Base-by-base conservation (phyloP, 164 flowering plant genomes). In the Piper betle region DNA sequence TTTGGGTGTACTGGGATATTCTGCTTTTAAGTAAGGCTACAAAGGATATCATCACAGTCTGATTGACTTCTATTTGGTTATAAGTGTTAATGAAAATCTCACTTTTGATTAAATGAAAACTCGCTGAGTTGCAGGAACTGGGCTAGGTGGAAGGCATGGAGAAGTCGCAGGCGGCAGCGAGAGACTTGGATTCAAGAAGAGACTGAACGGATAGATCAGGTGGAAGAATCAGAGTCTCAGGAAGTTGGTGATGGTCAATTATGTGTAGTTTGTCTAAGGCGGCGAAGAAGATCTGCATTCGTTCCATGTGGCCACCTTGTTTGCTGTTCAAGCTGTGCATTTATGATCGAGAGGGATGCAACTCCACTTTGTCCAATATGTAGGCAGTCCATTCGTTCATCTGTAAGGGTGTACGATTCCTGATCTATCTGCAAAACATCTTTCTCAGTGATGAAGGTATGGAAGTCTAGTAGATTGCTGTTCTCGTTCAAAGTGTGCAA, bases 221-320 rank as follows among this genome's bases (percentile, higher is more conserved):
- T 33, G 11, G 94, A 82, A 12, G 83, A 74, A 8, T 19, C 64
- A 15, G 83, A 74, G 12, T 20, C 64, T 0, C 81, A 68, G 55
- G 86, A 82, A 16, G 68, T 82, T 52, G 84, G 87, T 2, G 92
- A 90, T 64, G 89, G 92, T 12, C 73, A 83, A 69, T 65, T 93
- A 62, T 88, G 97, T 61, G 92, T 86, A 25, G 70, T 93, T 41
- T 93, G 97, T 74, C 70, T 88, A 43, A 76, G 67, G 75, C 81
- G 86, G 64, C 82, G 92, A 68, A 74, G 83, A 64, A 69, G 82
- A 2, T 76, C 87, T 50, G 97, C 90, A 6, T 93, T 93, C 53
- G 69, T 81, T 64, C 97, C 99, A 0, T 93, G 99, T 38, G 99
- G 99, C 46, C 99, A 93, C 71, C 68, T 84, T 5, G 97, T 85